Base-by-base conservation (phyloP, 371 early-diverging fungal species). In the Zancudomyces culisetae region DNA sequence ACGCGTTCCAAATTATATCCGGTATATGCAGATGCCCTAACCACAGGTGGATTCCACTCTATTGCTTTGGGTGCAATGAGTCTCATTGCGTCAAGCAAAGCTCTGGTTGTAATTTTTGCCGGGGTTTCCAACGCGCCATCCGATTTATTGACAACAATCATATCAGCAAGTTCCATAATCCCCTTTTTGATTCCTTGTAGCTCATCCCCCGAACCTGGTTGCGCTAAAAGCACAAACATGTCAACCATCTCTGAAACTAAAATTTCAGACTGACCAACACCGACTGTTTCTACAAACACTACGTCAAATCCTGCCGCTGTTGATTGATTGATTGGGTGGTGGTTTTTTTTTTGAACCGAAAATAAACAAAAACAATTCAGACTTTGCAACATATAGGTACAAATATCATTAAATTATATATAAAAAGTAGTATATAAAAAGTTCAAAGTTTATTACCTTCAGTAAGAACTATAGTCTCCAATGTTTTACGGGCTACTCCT, bases 241-340 rank as follows among this genome's bases (percentile, higher is more conserved):
- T 86, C 86, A 21, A 82, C 82, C 78, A 86, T 83, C n/a, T 85
- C 84, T 1, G 84, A 71, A 4, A 86, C 83, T 73, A 83, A 77
- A 3, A 80, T 81, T 59, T 86, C 86, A 1, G 79, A 79, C 59
- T 86, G 85, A 15, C 86, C 86, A 6, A 86, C 86, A 20, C 86
- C 86, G 13, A 86, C 85, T 0, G 86, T 84, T 56, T 86, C 86
- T 1, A 86, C 78, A 6, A 86, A 61, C 15, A 78, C 69, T n/a
- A 83, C 69, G 56, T 86, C 83, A 55, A 76, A 83, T 20, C 83
- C 85, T 27, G 72, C 75, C 28, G 81, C 81, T 49, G n/a, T 22
- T 18, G 26, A 47, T 43, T 6, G n/a, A 12, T 21, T 77, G 55
- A n/a, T 22, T n/a, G n/a, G n/a, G n/a, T n/a, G n/a, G n/a, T n/a